Base-by-base conservation (phyloP, 1,139 yeast species). In the Suhomyces choctaworum region DNA sequence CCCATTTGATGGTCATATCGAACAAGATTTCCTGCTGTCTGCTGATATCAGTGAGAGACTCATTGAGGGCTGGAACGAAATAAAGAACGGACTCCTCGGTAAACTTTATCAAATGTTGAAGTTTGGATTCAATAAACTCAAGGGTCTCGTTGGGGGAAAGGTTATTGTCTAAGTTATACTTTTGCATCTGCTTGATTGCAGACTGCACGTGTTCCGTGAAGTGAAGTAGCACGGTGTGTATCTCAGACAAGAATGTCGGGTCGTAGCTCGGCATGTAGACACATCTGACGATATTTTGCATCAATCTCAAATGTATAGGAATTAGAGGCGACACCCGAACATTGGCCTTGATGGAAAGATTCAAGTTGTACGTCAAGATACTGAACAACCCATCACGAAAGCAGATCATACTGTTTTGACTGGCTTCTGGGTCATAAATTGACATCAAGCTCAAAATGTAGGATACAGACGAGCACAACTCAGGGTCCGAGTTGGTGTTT, bases 401-500 rank as follows among this genome's bases (percentile, higher is more conserved):
- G 40, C 76, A 69, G 27, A 52, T 54, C 14, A 62, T 56, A 23
- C 73, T 65, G 41, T 61, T 48, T n/a, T 60, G 45, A 0, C 72
- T 66, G 5, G 71, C 73, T 42, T 66, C 73, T 0, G 74, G 74
- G 39, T 70, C 75, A 44, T 70, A 70, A 13, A 68, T 60, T 8
- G 73, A 57, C 71, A 67, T 68, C 36, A 69, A 49, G 40, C 70
- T 62, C 28, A 70, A 51, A 32, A 70, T 56, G 41, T 68, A 70
- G 21, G 72, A 65, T 7, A 64, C 64, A 4, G 62, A 57, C 0
- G 73, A 58, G 32, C 70, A 62, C 23, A 58, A 41, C 32, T 61
- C 66, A 2, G 70, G 68, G 34, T 62, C 60, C 16, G 44, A 42
- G 40, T 63, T 58, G 20, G 47, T 48, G 40, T 65, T 65, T 34